A percentile compares a stretch with the other conserved stretches of the same genome.
Evolutionary conservation across 2,329 filamentous ascomycete species (phyloP).

Genomic region (Fusarium pseudonygamai): DNA sequence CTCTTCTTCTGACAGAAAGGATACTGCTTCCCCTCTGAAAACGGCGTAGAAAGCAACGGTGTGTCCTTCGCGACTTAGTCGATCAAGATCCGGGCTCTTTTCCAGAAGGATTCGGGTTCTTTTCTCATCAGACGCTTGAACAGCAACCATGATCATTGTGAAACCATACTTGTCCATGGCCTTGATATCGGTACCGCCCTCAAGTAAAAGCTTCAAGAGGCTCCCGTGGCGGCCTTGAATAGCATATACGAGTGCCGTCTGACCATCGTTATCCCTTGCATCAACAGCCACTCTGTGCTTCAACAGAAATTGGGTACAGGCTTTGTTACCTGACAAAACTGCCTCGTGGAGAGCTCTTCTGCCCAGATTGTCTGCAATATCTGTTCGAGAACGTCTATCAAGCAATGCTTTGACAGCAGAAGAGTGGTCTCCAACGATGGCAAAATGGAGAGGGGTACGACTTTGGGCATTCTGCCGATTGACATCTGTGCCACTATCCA

Average conservation of each 20-base stretch:
- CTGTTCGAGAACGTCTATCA: background rate
- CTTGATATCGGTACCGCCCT: background rate
- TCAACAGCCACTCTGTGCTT: background rate
- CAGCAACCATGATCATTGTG: background rate
- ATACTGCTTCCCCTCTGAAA: background rate
- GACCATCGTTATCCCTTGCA: background rate
- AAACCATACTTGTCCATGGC: background rate
- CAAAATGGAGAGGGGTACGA: background rate
- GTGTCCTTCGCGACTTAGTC: background rate
- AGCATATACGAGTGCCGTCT: background rate
- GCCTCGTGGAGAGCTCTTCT: background rate
- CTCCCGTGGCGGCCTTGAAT: background rate
- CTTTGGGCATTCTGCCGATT: background rate
- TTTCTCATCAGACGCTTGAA: background rate
- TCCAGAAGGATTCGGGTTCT: background rate
- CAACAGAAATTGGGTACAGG: background rate
- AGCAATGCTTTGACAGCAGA: background rate
- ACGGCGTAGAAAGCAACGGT: background rate
- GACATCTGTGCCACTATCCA: background rate
- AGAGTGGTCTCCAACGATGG: background rate
- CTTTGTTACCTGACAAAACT: background rate
- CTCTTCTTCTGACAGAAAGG: background rate
- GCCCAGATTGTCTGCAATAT: background rate
- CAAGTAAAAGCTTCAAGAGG: background rate
- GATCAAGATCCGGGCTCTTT: background rate